A percentile compares a stretch with the other conserved stretches of the same genome.
These are phyloP conservation scores for Glycyrrhiza uralensis DNA, from an alignment of 306 rosid species.

Conservation along the genomic window DNA sequence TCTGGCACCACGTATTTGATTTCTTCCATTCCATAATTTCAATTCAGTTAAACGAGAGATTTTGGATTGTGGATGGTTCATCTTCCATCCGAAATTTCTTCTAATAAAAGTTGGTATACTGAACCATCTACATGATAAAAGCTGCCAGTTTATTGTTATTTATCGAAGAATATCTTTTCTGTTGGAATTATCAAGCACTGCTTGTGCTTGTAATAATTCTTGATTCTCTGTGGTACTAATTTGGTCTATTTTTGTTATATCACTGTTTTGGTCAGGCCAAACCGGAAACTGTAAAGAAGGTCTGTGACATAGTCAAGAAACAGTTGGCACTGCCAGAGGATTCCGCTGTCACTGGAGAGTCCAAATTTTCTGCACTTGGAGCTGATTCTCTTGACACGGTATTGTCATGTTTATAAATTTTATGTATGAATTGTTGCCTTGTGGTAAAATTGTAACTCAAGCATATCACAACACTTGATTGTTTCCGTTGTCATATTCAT, in stretches of 20 bases:
- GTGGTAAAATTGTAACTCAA: background rate
- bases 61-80: background rate
- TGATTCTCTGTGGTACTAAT: conserved; percentile 28
- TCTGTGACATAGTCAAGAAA: conserved; percentile 65
- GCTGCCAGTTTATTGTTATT: background rate
- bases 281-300: conserved; percentile 72
- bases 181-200: background rate
- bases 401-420: conserved; percentile 7
- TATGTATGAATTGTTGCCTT: background rate
- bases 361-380: conserved; percentile 74
- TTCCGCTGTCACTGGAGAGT: conserved; percentile 47
- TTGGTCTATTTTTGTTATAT: background rate
- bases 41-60: background rate
- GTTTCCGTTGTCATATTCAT: background rate
- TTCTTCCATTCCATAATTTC: background rate
- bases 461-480: background rate
- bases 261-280: conserved; percentile 54
- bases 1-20: no score
- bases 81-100: background rate
- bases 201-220: background rate
- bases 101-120: background rate
- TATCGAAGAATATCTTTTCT: background rate
- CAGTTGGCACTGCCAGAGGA: conserved; percentile 69
- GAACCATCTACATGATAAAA: background rate
- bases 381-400: conserved; percentile 96